Evolutionary conservation across 345 rosid genomes (phyloP).

Genomic region (Hirschfeldia incana): DNA sequence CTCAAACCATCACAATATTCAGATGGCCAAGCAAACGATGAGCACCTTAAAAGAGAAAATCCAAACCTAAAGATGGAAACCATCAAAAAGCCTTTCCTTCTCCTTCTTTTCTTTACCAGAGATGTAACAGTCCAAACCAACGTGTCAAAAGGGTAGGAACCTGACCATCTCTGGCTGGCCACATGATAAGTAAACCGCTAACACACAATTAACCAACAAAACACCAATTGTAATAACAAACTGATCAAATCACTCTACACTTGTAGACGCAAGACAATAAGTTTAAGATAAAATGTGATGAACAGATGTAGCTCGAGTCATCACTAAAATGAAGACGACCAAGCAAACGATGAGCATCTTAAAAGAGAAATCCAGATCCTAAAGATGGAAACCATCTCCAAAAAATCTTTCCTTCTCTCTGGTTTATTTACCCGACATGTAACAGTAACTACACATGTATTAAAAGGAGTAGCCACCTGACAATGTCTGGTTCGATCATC

Average conservation of each 20-base stretch:
- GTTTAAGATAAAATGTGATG: constrained; percentile 18
- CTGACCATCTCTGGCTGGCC: constrained; percentile 44
- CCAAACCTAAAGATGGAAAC: constrained; percentile 40
- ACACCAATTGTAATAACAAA: background rate
- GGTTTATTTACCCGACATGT: constrained; percentile 33
- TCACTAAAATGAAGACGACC: constrained; percentile 21
- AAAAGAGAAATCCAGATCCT: constrained; percentile 23
- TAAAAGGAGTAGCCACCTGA: constrained; percentile 33
- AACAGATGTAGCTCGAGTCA: constrained; percentile 39
- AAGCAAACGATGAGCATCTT: constrained; percentile 40
- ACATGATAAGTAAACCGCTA: background rate
- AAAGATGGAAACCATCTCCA: constrained; percentile 22
- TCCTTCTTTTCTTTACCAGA: constrained; percentile 45
- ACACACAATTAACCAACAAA: background rate
- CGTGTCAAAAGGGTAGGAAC: constrained; percentile 33
- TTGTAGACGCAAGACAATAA: background rate
- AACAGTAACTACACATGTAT: constrained; percentile 36
- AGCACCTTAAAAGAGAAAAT: constrained; percentile 36
- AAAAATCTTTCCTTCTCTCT: background rate
- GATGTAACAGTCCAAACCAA: constrained; percentile 50
- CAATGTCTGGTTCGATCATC: constrained; percentile 32
- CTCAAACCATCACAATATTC: constrained; percentile 21
- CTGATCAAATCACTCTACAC: too few relatives aligned
- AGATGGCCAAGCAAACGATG: constrained; percentile 41
- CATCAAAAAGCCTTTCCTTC: constrained; percentile 40